A percentile compares a stretch with the other conserved stretches of the same genome.
phyloP scores from a whole-genome alignment of 2,329 filamentous ascomycete species.

The Elsinoe australis region DNA sequence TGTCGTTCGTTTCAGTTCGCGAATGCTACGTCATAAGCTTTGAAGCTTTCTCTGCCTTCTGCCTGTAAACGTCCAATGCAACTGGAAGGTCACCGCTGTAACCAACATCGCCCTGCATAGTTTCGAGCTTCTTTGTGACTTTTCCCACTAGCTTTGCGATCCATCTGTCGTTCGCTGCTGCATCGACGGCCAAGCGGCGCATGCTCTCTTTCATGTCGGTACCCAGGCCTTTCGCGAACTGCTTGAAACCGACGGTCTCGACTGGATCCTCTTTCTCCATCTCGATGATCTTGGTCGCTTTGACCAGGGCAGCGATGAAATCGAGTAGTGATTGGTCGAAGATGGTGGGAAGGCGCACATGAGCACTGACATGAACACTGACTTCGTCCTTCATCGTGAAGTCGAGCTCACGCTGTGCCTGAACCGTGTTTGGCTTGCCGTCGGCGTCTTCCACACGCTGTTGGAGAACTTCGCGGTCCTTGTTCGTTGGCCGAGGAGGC shows the following conservation, averaged over 20 bases:
- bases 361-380: constrained; percentile 41
- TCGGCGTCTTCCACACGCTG: constrained; percentile 37
- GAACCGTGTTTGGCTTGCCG: constrained; percentile 37
- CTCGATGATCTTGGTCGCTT: constrained; percentile 51
- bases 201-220: constrained; percentile 26
- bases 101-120: constrained; percentile 44
- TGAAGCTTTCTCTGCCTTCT: constrained; percentile 28
- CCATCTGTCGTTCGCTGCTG: constrained; percentile 45
- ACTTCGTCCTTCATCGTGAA: constrained; percentile 42
- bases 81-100: constrained; percentile 45
- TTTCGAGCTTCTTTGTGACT: constrained; percentile 43
- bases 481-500: constrained; percentile 34
- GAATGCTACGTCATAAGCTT: constrained; percentile 31
- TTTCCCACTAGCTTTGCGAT: constrained; percentile 49
- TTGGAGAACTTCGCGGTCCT: constrained; percentile 31
- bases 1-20: too few species aligned
- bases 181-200: constrained; percentile 19
- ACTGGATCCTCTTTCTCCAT: constrained; percentile 38
- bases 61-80: constrained; percentile 34
- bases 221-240: constrained; percentile 26
- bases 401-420: constrained; percentile 35
- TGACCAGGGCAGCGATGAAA: constrained; percentile 49
- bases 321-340: constrained; percentile 48
- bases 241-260: constrained; percentile 26
- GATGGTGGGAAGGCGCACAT: constrained; percentile 42